Evolutionary conservation across 305 asterid species (phyloP), one percentile per base, ranked within the genome.

Genomic region (Fraxinus angustifolia): DNA sequence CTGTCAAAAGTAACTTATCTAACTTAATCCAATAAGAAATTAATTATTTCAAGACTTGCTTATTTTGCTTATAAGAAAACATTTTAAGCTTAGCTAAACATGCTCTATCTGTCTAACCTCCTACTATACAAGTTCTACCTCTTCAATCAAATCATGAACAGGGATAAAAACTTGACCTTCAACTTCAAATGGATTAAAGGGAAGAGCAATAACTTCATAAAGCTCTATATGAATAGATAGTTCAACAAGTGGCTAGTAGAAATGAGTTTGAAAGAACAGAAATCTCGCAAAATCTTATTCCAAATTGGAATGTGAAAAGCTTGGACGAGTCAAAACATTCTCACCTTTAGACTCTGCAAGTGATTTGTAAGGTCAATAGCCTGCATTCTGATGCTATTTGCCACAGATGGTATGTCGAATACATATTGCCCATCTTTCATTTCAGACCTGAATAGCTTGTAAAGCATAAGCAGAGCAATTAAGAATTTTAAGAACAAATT

Each of bases 351-450:
- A 82, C 84, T 81, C 84, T 84, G 93, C 90, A 96, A 86, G 89
- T 94, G 97, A 87, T 87, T 90, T 82, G 86, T 86, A 78, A 96
- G 85, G 80, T 90, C 94, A 73, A 73, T 68, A 81, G 92, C 82
- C 82, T 88, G 94, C 86, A 92, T 74, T 81, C 85, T 80, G 60
- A 87, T 85, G 90, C 87, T 88, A 85, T 92, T 92, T 72, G 98
- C 97, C 28, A 94, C 84, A 70, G 92, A 89, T 23, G 97, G 98
- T 83, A 94, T 89, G 87, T 92, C 89, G 85, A 94, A 93, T 78
- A 93, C 89, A 86, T 96, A 92, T 82, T 94, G 98, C 78, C 99
- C 99, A 73, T 90, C 97, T 91, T 93, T 96, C 87, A 91, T 85
- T 87, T 93, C 97, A 72, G 98, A 90, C 88, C 99, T 96, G 91